These are phyloP conservation scores for Pseudogymnoascus sp. DNA, from an alignment of 2,329 filamentous ascomycete species.

Conservation along the genomic window DNA sequence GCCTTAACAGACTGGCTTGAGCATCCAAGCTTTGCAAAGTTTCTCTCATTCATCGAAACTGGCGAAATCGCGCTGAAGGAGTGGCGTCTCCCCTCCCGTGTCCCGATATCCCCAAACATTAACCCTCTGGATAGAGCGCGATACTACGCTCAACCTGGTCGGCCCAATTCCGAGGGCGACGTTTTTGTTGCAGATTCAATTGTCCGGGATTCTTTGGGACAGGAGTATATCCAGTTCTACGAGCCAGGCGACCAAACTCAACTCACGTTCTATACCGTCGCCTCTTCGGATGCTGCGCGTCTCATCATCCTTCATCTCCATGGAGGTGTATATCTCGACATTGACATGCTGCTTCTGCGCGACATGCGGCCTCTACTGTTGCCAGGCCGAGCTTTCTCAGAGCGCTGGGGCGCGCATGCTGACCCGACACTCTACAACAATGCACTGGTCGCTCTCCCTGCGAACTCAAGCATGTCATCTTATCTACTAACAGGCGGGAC, in stretches of 20 bases:
- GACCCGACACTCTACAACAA: not conserved
- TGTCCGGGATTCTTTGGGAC: not conserved
- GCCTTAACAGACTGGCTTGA: not conserved
- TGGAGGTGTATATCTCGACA: not conserved
- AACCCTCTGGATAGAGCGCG: not conserved
- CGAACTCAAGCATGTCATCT: not conserved
- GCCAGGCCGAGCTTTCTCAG: not conserved
- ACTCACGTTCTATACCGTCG: not conserved
- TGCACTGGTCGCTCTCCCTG: not conserved
- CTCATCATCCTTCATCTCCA: slow-evolving; percentile 6
- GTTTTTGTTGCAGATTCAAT: slow-evolving; percentile 3
- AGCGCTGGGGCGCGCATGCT: not conserved
- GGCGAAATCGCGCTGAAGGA: not conserved
- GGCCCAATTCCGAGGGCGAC: not conserved
- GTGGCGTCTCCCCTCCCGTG: not conserved
- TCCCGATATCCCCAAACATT: not conserved
- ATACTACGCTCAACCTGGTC: not conserved
- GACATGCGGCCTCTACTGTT: not conserved
- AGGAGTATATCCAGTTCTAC: not conserved
- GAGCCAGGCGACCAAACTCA: not conserved
- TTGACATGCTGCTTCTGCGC: slow-evolving; percentile 1
- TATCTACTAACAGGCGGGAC: not conserved
- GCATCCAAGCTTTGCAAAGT: not conserved
- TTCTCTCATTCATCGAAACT: slow-evolving; percentile 2
- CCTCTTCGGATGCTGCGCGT: not conserved